Percentiles rank a stretch among this genome's conserved stretches.
Conservation (phyloP, 495 filamentous ascomycete genomes). For the Aspergillus bertholletiae region DNA sequence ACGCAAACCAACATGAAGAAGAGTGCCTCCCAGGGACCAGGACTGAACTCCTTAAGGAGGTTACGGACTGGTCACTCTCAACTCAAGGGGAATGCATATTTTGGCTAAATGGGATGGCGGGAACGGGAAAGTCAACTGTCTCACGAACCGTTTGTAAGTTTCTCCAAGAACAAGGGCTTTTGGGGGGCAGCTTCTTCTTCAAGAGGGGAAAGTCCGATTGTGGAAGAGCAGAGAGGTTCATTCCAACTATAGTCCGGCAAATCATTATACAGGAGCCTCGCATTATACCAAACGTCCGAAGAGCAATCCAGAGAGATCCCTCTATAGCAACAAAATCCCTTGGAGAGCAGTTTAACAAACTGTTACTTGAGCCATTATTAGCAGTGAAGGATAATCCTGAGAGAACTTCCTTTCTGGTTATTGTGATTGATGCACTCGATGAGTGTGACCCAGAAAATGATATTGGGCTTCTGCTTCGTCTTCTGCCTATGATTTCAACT, state of each 20-base stretch:
- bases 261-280: constrained; percentile 25
- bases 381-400: neutral
- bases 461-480: constrained; percentile 33
- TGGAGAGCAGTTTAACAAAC: constrained; percentile 42
- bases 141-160: constrained; percentile 16
- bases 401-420: neutral
- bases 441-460: constrained; percentile 48
- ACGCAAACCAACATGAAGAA: constrained; percentile 17
- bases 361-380: constrained; percentile 36
- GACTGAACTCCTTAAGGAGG: constrained; percentile 22
- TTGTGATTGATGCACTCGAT: constrained; percentile 51
- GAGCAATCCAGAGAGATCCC: constrained; percentile 30
- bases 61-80: neutral
- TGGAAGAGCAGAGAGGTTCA: constrained; percentile 31
- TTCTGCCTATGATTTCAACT: constrained; percentile 22
- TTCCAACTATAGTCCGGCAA: constrained; percentile 41
- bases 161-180: neutral
- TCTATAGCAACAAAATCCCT: constrained; percentile 29
- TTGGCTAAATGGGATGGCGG: constrained; percentile 19
- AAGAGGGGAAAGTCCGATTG: constrained; percentile 38
- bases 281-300: constrained; percentile 24
- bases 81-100: neutral
- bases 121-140: constrained; percentile 36
- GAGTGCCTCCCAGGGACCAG: constrained; percentile 32
- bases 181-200: constrained; percentile 40